Conservation (phyloP, 192 early-diverging fungal genomes). For the Entomortierella beljakovae region DNA sequence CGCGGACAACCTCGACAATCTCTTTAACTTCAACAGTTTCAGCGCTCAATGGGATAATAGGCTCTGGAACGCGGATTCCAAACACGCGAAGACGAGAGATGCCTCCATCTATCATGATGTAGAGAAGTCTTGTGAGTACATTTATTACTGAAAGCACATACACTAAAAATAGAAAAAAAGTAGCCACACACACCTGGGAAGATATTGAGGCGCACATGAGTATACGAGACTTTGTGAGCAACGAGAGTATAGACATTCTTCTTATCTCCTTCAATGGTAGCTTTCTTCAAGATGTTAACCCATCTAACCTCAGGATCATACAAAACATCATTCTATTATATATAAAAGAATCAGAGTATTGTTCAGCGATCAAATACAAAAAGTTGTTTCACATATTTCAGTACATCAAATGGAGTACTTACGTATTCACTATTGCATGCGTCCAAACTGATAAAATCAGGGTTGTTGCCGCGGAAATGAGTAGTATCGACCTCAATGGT, state of each 20-base stretch:
- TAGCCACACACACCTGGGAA: constrained; percentile 69
- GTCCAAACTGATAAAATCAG: constrained; percentile 81
- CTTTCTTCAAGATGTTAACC: constrained; percentile 72
- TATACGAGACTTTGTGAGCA: constrained; percentile 63
- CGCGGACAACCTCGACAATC: constrained; percentile 26
- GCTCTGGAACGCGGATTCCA: constrained; percentile 65
- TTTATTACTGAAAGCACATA: not conserved
- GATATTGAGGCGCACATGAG: constrained; percentile 79
- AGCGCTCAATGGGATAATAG: constrained; percentile 4
- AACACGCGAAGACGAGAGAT: constrained; percentile 86
- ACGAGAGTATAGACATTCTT: constrained; percentile 76
- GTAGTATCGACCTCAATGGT: constrained; percentile 84
- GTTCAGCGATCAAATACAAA: too few relatives aligned
- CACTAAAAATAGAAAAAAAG: constrained; percentile 23
- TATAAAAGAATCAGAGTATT: not conserved
- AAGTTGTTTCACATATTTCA: not conserved
- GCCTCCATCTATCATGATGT: constrained; percentile 84
- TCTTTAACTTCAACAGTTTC: constrained; percentile 18
- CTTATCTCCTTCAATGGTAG: constrained; percentile 71
- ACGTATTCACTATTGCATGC: constrained; percentile 66
- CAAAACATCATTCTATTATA: constrained; percentile 35
- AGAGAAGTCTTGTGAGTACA: constrained; percentile 31
- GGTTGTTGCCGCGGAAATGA: constrained; percentile 93
- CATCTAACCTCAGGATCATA: constrained; percentile 53
- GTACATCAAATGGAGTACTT: constrained; percentile 25